Evolutionary conservation across 2,329 filamentous ascomycete species (phyloP), one percentile per base, ranked within the genome.

Genomic region (Herpotrichia juniperi): DNA sequence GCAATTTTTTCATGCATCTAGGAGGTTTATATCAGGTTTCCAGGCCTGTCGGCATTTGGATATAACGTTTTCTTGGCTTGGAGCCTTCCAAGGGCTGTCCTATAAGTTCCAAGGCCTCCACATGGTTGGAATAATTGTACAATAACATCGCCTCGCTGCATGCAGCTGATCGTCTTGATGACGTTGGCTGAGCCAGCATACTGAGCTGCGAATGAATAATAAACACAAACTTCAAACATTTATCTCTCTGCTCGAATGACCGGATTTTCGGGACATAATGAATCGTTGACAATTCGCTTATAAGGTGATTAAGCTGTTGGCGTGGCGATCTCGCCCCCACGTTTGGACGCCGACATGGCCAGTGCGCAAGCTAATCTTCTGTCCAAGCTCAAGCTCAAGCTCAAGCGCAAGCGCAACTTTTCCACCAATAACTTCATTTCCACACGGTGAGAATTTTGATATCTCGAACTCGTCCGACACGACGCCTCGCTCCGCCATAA

Each of bases 31-130:
- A 30, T 11, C 26, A 44, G 42, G 26, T 28, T 44, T 31, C 21
- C 16, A 44, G 42, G 8, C 26, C 24, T 31, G 24, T 28, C 25
- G n/a, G 31, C 43, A 35, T 30, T 28, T 40, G 31, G 45, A 28
- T 40, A 21, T 40, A 48, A 48, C 42, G 16, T 34, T 32, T 48
- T 48, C n/a, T 48, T 16, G 8, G 21, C 17, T 14, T 22, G 3
- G 8, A 24, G 42, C 16, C 42, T 32, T 9, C n/a, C n/a, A n/a
- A n/a, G n/a, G n/a, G 6, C n/a, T 7, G 8, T 24, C 4, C n/a
- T 40, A 40, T 9, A 25, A 14, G 19, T 11, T 12, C 7, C 7
- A 28, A 28, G 12, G 26, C 7, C 12, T 28, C 26, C 7, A 28
- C 7, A 12, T 7, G 26, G 26, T 7, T 28, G 26, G 12, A 28